These are phyloP conservation scores for Lepidium africanum DNA, from an alignment of 345 rosid species.

Conservation along the genomic window DNA sequence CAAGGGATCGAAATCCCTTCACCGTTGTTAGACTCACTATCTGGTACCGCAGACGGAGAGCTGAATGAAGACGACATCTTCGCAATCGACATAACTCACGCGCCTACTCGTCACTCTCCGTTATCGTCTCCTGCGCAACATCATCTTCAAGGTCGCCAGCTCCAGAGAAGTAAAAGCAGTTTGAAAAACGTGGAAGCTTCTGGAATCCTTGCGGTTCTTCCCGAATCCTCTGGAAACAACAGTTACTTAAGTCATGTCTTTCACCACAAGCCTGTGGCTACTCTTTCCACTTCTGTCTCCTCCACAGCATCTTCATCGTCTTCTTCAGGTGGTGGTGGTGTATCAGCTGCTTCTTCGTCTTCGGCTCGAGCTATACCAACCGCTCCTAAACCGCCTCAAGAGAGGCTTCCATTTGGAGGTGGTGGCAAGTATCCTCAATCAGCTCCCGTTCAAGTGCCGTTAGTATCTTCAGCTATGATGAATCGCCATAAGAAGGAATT, in stretches of 20 bases:
- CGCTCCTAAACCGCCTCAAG: constrained; percentile 64
- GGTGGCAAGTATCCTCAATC: constrained; percentile 49
- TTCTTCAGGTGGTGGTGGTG: constrained; percentile 34
- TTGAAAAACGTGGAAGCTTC: constrained; percentile 42
- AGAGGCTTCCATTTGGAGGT: constrained; percentile 30
- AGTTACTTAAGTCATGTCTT: constrained; percentile 34
- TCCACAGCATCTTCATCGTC: constrained; percentile 37
- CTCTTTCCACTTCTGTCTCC: constrained; percentile 32
- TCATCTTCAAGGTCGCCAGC: constrained; percentile 20
- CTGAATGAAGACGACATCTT: constrained; percentile 68
- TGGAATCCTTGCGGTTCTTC: constrained; percentile 78
- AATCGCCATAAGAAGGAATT: constrained; percentile 36
- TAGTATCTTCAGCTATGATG: constrained; percentile 31
- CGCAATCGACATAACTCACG: constrained; percentile 41
- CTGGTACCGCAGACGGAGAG: constrained; percentile 39
- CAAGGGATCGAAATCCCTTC: constrained; percentile 15
- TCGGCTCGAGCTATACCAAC: constrained; percentile 53
- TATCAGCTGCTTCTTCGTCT: constrained; percentile 33
- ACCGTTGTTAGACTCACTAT: constrained; percentile 18
- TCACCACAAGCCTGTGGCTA: constrained; percentile 49
- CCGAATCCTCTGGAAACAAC: constrained; percentile 33
- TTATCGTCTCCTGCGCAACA: constrained; percentile 8
- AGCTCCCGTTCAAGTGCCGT: constrained; percentile 77
- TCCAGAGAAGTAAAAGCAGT: constrained; percentile 25
- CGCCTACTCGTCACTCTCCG: constrained; percentile 13